These are phyloP conservation scores for Monosporascus sp. DNA, from an alignment of 2,329 filamentous ascomycete genomes.

Conservation along the genomic window DNA sequence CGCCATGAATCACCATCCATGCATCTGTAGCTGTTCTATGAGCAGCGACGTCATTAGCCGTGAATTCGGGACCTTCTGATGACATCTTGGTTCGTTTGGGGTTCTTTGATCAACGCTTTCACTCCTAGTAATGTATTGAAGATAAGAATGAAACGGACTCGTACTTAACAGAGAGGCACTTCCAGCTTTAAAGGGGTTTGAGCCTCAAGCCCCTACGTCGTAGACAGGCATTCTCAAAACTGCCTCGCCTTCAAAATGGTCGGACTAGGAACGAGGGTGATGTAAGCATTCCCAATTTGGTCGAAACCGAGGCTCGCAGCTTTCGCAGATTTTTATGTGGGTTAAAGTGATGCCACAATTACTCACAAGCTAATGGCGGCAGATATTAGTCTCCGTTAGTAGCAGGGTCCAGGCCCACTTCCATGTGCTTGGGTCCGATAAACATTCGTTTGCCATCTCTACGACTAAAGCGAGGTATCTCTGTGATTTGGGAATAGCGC, in stretches of 20 bases:
- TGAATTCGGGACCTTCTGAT: slow-evolving; percentile 21
- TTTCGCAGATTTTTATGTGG: neutral
- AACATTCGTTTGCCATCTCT: too few species aligned
- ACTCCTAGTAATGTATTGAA: neutral
- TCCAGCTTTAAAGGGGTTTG: neutral
- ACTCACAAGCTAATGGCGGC: too few species aligned
- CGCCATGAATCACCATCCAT: slow-evolving; percentile 52
- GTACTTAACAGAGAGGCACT: neutral
- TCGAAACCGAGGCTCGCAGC: neutral
- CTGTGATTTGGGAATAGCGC: too few species aligned
- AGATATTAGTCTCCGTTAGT: too few species aligned
- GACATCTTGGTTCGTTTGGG: slow-evolving; percentile 5
- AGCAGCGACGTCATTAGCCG: slow-evolving; percentile 37
- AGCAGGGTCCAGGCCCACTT: too few species aligned
- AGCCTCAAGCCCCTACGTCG: neutral
- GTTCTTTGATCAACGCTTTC: neutral
- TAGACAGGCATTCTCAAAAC: neutral
- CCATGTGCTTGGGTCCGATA: too few species aligned
- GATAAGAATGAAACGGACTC: neutral
- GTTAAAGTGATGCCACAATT: neutral
- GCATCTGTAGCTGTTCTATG: slow-evolving; percentile 44
- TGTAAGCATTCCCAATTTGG: neutral
- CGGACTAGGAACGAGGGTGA: neutral
- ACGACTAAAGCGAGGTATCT: too few species aligned
- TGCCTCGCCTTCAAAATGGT: neutral